Base-by-base conservation (phyloP, 805 yeast species). In the Saccharomycopsis sp. region DNA sequence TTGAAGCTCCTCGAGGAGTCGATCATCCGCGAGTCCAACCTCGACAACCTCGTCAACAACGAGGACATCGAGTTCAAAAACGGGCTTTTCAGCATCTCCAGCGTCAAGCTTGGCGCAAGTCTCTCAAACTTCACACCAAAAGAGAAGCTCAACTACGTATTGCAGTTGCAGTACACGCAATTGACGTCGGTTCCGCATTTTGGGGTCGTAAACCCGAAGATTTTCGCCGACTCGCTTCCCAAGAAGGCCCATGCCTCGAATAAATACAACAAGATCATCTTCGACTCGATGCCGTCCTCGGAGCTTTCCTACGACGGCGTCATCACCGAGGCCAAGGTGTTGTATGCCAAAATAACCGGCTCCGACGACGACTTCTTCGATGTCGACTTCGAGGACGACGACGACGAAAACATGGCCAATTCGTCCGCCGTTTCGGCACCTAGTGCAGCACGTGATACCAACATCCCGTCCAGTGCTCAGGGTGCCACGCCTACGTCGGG, bases 301-400 rank as follows among this genome's bases (percentile, higher is more conserved):
- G 98, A 93, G 68, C 79, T 94, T 34, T 86, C 96, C 44, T 93
- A 91, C 70, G 97, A 93, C 69, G 98, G 97, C 34, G 81, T 89
- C 2, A 82, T 93, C 19, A 84, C 92, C 1, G 94, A 90, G 61
- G 90, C 92, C 3, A 87, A 84, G 68, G 74, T 81, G 20, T 69
- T 93, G 49, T 93, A 89, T 70, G 84, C 82, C 61, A 77, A 79
- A 58, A 85, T 93, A 62, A 96, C 94, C 9, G 98, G 98, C 8
- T 82, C 96, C 1, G 94, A 88, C 69, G 97, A 93, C 66, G 98
- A 93, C 72, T 94, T 94, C 74, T 93, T 93, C 69, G 97, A 90
- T 70, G 89, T 93, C 49, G 98, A 93, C 72, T 93, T 93, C 68
- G 97, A 93, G 72, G 98, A 93, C 70, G 97, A 91, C 20, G 96